Evolutionary conservation across 2,329 filamentous ascomycete species (phyloP).

Genomic region (Diaporthe aspalathi): DNA sequence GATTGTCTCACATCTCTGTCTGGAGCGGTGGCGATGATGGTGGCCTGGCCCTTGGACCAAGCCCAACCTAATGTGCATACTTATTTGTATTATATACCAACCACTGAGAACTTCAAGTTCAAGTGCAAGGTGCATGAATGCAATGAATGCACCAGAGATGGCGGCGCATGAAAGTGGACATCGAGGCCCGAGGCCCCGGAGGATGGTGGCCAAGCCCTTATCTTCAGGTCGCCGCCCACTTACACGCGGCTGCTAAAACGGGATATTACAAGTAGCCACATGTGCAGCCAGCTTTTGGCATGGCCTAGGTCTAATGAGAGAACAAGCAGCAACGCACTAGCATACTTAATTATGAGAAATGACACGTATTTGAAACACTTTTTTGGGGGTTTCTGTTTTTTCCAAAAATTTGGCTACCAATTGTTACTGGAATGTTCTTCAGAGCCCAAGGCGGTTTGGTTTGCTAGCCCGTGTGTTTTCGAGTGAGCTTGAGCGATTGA

Average conservation of each 20-base stretch:
- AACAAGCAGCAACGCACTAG: neutral
- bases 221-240: conserved; percentile 4
- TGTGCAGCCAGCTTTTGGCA: neutral
- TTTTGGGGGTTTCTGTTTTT: neutral
- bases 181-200: neutral
- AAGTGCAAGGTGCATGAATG: no score
- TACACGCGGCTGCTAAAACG: neutral
- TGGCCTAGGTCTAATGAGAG: neutral
- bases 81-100: no score
- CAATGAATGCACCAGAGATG: no score
- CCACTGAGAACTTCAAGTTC: no score
- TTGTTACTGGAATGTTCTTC: neutral
- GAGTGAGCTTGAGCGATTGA: neutral
- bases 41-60: no score
- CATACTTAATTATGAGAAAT: neutral
- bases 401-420: no score
- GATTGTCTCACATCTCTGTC: conserved; percentile 1
- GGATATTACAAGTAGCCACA: neutral
- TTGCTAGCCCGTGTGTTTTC: neutral
- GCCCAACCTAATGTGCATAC: no score
- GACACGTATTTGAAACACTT: neutral
- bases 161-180: no score
- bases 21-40: no score
- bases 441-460: neutral
- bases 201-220: neutral